phyloP scores from a whole-genome alignment of 1,284 basidiomycete genomes.

The Cystobasidium slooffiae region DNA sequence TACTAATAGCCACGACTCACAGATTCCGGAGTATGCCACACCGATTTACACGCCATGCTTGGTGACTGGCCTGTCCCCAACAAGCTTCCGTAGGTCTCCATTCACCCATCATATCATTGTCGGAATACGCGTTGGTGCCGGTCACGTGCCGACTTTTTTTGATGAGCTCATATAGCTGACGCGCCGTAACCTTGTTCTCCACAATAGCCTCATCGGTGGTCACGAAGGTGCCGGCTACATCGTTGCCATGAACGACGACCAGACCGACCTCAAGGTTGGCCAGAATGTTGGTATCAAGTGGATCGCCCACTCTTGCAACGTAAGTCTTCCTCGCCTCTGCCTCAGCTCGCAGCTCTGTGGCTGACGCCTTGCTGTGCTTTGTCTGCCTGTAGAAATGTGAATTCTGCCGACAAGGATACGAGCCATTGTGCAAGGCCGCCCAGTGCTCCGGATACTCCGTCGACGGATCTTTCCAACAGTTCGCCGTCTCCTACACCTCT shows the following conservation, averaged over 20 bases:
- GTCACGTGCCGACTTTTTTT: neutral
- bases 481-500: conserved; percentile 67
- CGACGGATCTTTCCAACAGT: conserved; percentile 81
- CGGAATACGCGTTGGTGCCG: neutral
- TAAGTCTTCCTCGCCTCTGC: conserved; percentile 50
- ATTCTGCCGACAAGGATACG: conserved; percentile 53
- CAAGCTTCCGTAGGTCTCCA: conserved; percentile 62
- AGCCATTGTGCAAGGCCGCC: conserved; percentile 62
- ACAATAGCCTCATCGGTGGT: conserved; percentile 70
- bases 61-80: conserved; percentile 58
- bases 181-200: neutral
- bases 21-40: conserved; percentile 75
- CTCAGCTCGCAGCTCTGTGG: too few species aligned
- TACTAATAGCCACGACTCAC: neutral
- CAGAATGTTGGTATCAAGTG: conserved; percentile 88
- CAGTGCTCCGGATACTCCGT: conserved; percentile 73
- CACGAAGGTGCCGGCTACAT: conserved; percentile 79
- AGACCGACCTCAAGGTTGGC: conserved; percentile 65
- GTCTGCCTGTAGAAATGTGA: conserved; percentile 65
- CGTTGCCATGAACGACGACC: conserved; percentile 74
- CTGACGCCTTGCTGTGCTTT: too few species aligned
- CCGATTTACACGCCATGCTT: conserved; percentile 71
- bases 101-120: neutral
- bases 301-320: conserved; percentile 70
- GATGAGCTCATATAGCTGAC: neutral